A percentile compares a stretch with the other conserved stretches of the same genome.
Conservation (phyloP, 2,329 filamentous ascomycete species). For the Neurospora sp. region DNA sequence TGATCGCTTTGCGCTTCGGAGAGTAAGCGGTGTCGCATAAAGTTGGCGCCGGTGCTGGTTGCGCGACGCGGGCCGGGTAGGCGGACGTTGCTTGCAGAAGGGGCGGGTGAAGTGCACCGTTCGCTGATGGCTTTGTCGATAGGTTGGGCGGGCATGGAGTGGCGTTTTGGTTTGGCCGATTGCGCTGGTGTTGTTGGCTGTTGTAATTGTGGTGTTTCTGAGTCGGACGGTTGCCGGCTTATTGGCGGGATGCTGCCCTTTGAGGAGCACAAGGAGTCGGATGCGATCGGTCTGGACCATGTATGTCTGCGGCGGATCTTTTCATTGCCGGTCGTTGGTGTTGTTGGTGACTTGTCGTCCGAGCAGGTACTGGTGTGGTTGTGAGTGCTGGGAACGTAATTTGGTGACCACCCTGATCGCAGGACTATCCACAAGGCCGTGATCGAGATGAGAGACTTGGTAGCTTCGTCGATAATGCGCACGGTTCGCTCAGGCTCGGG, state of each 20-base stretch:
- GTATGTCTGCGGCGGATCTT: neutral
- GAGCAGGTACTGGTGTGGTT: neutral
- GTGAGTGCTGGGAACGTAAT: slow-evolving; percentile 6
- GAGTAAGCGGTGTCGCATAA: slow-evolving; percentile 30
- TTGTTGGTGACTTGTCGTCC: neutral
- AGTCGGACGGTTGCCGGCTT: slow-evolving; percentile 8
- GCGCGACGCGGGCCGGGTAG: slow-evolving; percentile 22
- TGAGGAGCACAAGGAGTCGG: neutral
- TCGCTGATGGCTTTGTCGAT: neutral
- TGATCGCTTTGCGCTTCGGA: slow-evolving; percentile 8
- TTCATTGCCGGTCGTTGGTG: neutral
- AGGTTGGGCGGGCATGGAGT: slow-evolving; percentile 6
- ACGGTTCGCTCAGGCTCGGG: slow-evolving; percentile 22
- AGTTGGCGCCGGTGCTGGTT: slow-evolving; percentile 37
- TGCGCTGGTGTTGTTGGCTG: neutral
- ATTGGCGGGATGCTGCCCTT: slow-evolving; percentile 7
- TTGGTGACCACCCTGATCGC: slow-evolving; percentile 29
- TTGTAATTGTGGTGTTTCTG: neutral
- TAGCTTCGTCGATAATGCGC: slow-evolving; percentile 30
- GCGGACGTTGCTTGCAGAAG: neutral
- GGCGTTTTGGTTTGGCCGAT: slow-evolving; percentile 2
- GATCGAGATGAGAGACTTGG: slow-evolving; percentile 39
- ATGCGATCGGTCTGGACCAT: neutral
- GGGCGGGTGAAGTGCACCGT: neutral
- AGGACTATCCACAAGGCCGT: slow-evolving; percentile 43